Base-by-base conservation (phyloP, 2,329 filamentous ascomycete genomes). In the Claviceps arundinis region DNA sequence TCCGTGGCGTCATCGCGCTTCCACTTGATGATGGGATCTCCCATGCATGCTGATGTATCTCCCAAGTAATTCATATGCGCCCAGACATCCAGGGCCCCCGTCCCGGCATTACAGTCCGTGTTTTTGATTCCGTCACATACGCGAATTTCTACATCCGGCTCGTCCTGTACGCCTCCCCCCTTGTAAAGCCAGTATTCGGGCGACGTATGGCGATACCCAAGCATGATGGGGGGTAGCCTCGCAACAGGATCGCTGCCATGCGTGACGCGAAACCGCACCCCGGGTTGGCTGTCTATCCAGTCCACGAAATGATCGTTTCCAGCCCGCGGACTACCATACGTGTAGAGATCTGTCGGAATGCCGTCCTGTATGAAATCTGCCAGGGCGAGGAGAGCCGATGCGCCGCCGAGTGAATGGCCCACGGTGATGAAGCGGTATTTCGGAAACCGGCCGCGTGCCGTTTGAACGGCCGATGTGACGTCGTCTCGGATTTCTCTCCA, bases 371-470 rank as follows among this genome's bases (percentile, higher is more conserved):
- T 75, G 19, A 85, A 66, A 57, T 78, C 72, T 0, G 74, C 78
- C 0, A 73, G 78, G 0, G 73, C 82, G 4, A 88, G 63, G 6
- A 76, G 79, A 41, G 76, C 80, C 2, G 87, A 69, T 6, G 82
- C 82, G 26, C 72, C 84, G 47, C 84, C 84, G 4, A 88, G 77
- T 9, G 80, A 84, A 69, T 87, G 84, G 38, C 84, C 85, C 0
- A 81, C 81, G n/a, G 75, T 64, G 17, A 83, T 62, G 61, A 85
- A 61, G 46, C 64, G 64, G 68, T 75, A 84, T 47, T 54, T 56
- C 1, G 81, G 78, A 66, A 80, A 66, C 30, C 69, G 62, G 1
- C 61, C 59, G 42, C 61, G 63, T 3, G 78, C 77, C 1, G 62
- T 54, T 19, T 64, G 56, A 22, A 85, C 61, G 50, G 71, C 72